Evolutionary conservation across 2,329 filamentous ascomycete species (phyloP), one percentile per base, ranked within the genome.

Genomic region (Blastomyces parvus): DNA sequence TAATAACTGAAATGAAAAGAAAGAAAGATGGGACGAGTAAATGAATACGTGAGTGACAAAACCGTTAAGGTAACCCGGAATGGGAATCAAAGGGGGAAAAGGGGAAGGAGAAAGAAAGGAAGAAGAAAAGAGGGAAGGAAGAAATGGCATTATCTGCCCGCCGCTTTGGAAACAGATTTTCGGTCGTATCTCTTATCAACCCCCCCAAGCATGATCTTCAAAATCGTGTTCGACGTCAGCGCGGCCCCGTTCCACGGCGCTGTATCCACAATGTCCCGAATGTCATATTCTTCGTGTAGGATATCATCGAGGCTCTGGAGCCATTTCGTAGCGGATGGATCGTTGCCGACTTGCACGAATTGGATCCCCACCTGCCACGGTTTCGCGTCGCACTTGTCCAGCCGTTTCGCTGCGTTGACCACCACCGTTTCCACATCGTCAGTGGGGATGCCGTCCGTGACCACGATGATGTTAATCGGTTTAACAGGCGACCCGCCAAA

Each of bases 191-290:
- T 78, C 69, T 84, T 82, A 67, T 90, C 84, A 9, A 96, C 89
- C 0, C 86, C 84, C 2, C 91, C 92, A 4, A 96, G 80, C 0
- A 96, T 88, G 36, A 85, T 84, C 77, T 97, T 97, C 65, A 97
- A 76, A 53, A 97, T 88, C 0, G 83, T 85, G 1, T 90, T 84
- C 0, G 82, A 87, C 0, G 85, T 86, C 56, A 97, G 78, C 30
- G 77, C 77, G 25, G 79, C 74, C 9, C 77, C 27, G 79, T 83
- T 59, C 81, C 88, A 96, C 0, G 89, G 88, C 42, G 91, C 87
- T 0, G 92, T 96, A 75, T 97, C 93, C 19, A 97, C 91, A 71
- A 97, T 97, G 76, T 97, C 93, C 22, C 93, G 80, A 19, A 93
- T 79, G 38, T 81, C 78, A 33, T 80, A 78, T n/a, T 83, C 70